These are phyloP conservation scores for Setomelanomma holmii DNA, from an alignment of 2,329 filamentous ascomycete species.

Conservation along the genomic window DNA sequence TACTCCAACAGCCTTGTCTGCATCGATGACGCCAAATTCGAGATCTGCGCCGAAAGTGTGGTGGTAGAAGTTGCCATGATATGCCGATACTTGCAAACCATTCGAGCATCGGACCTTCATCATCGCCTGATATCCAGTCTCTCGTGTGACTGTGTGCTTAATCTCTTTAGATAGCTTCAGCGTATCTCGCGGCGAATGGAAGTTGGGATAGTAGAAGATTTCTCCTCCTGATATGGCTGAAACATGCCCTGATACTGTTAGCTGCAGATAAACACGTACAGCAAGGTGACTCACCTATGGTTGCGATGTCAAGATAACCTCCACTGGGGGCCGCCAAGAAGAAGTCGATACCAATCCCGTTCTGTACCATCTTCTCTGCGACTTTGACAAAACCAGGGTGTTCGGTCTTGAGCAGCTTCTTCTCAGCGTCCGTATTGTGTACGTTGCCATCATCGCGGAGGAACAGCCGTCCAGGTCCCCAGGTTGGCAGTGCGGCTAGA, in stretches of 20 bases:
- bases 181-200: constrained; percentile 84
- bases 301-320: constrained; percentile 90
- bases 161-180: constrained; percentile 86
- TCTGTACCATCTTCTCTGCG: constrained; percentile 85
- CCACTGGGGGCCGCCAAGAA: constrained; percentile 92
- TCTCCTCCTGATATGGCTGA: constrained; percentile 91
- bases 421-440: constrained; percentile 81
- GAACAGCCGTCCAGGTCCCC: constrained; percentile 84
- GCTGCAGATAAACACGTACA: too few relatives aligned
- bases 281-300: constrained; percentile 77
- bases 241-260: constrained; percentile 76
- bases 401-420: constrained; percentile 89
- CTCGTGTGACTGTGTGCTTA: constrained; percentile 81
- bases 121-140: constrained; percentile 92
- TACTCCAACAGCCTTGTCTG: constrained; percentile 90
- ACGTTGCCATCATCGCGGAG: constrained; percentile 89
- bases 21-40: constrained; percentile 89
- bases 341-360: constrained; percentile 89
- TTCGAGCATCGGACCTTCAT: constrained; percentile 99
- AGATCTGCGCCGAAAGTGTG: constrained; percentile 94
- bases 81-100: constrained; percentile 89
- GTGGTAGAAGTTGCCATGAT: constrained; percentile 95
- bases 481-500: constrained; percentile 85
- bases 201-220: constrained; percentile 96
- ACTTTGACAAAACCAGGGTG: constrained; percentile 86